Percentiles rank a stretch among this genome's conserved stretches.
These are phyloP conservation scores for Fusarium praegraminearum DNA, from an alignment of 2,329 filamentous ascomycete genomes.

Conservation along the genomic window DNA sequence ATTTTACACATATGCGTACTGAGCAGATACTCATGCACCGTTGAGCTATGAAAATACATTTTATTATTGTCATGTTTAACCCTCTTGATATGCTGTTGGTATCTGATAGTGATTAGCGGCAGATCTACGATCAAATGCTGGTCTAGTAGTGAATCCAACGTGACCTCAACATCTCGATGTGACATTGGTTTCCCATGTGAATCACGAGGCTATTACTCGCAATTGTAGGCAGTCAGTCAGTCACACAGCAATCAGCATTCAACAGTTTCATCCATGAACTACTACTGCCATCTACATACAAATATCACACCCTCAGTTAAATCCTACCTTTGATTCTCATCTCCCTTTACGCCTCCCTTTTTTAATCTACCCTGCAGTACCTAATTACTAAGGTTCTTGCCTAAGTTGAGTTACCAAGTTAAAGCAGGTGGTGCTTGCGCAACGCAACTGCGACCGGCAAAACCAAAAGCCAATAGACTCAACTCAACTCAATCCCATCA, in stretches of 20 bases:
- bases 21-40: slow-evolving; percentile 2
- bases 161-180: slow-evolving; percentile 26
- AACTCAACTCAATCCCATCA: slow-evolving; percentile 2
- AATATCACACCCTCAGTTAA: slow-evolving; percentile 5
- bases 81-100: not conserved
- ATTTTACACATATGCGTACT: not conserved
- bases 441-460: slow-evolving; percentile 14
- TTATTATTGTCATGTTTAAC: not conserved
- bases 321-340: slow-evolving; percentile 14
- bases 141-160: slow-evolving; percentile 14
- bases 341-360: slow-evolving; percentile 1
- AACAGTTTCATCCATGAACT: not conserved
- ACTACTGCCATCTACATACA: not conserved
- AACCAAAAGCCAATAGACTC: slow-evolving; percentile 13
- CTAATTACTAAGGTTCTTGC: not conserved
- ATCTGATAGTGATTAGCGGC: slow-evolving; percentile 25
- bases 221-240: slow-evolving; percentile 16
- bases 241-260: slow-evolving; percentile 11
- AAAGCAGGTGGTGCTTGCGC: slow-evolving; percentile 32
- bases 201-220: slow-evolving; percentile 29
- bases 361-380: slow-evolving; percentile 17
- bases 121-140: slow-evolving; percentile 37
- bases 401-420: slow-evolving; percentile 19
- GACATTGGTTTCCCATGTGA: slow-evolving; percentile 29
- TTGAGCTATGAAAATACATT: not conserved